These are phyloP conservation scores for Ustilago hordei DNA, from an alignment of 1,284 basidiomycete species.

Conservation along the genomic window DNA sequence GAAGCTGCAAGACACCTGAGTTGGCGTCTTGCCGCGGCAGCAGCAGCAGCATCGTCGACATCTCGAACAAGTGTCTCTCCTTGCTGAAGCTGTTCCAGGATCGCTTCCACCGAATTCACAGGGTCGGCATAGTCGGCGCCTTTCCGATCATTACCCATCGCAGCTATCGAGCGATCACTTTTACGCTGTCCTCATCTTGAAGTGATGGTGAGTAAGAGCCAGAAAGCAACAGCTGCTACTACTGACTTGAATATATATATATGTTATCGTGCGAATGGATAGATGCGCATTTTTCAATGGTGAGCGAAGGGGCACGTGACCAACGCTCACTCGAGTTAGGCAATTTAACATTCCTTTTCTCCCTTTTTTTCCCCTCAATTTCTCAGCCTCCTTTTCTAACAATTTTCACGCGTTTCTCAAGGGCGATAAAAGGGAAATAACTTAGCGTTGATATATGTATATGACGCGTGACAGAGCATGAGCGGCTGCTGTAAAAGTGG, in stretches of 20 bases:
- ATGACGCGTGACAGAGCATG: neutral
- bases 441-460: no score
- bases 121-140: neutral
- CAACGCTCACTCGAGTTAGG: no score
- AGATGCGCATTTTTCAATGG: no score
- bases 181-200: neutral
- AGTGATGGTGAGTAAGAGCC: neutral
- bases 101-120: neutral
- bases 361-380: no score
- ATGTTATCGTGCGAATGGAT: no score
- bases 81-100: conserved; percentile 12
- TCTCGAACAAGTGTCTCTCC: neutral
- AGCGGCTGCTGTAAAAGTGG: neutral
- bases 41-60: conserved; percentile 4
- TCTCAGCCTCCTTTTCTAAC: no score
- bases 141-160: neutral
- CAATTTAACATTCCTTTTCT: no score
- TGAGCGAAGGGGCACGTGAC: no score
- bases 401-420: no score
- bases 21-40: conserved; percentile 8
- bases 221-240: no score
- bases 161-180: neutral
- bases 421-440: no score
- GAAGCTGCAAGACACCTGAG: neutral
- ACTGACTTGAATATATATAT: no score